Evolutionary conservation across 306 rosid species (phyloP).

Genomic region (Boehmeria nivea): DNA sequence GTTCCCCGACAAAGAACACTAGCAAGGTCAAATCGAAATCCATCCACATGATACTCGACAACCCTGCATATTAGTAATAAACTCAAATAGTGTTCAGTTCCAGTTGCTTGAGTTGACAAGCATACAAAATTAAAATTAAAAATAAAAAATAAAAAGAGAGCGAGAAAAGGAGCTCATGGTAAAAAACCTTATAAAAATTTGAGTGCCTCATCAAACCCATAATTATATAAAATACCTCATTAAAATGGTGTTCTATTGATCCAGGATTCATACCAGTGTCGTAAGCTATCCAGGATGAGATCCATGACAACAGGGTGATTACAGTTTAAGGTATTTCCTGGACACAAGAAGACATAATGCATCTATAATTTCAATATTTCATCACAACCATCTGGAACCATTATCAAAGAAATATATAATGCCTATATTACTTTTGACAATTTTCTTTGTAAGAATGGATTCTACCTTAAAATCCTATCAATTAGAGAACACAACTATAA

Average conservation of each 20-base stretch:
- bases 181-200: neutral
- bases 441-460: too few relatives aligned
- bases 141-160: neutral
- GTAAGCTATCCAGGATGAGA: conserved; percentile 85
- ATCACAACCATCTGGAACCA: too few relatives aligned
- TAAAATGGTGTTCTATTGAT: neutral
- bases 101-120: conserved; percentile 11
- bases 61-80: conserved; percentile 61
- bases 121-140: neutral
- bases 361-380: too few relatives aligned
- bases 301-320: conserved; percentile 95
- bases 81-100: conserved; percentile 4
- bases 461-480: too few relatives aligned
- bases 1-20: conserved; percentile 88
- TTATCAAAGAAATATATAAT: too few relatives aligned
- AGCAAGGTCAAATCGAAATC: conserved; percentile 96
- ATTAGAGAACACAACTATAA: too few relatives aligned
- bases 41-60: conserved; percentile 88
- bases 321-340: conserved; percentile 93
- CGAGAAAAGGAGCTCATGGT: too few relatives aligned
- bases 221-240: too few relatives aligned
- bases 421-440: too few relatives aligned
- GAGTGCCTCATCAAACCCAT: neutral
- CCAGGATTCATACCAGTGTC: conserved; percentile 70
- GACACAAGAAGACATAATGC: neutral